Conservation (phyloP, 768 basidiomycete species). For the Multifurca ochricompacta region DNA sequence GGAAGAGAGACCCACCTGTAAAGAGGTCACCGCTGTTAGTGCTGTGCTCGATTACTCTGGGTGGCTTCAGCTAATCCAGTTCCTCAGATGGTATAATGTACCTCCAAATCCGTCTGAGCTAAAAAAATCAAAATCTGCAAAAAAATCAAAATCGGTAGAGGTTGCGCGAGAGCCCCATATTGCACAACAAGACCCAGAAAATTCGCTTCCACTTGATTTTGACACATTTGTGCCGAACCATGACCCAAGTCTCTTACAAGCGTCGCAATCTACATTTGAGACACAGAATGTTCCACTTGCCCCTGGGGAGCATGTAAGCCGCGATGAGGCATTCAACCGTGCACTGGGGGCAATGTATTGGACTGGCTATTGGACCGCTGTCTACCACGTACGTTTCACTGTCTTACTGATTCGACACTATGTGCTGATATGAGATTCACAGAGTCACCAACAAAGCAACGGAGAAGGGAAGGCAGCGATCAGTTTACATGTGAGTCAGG, state of each 20-base stretch:
- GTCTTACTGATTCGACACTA: not conserved
- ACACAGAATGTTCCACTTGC: slow-evolving; percentile 20
- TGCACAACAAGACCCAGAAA: slow-evolving; percentile 26
- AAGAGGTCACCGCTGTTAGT: slow-evolving; percentile 70
- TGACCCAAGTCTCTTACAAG: slow-evolving; percentile 46
- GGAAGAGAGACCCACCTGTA: slow-evolving; percentile 64
- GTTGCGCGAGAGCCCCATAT: not conserved
- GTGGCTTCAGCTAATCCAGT: slow-evolving; percentile 6
- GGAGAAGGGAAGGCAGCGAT: slow-evolving; percentile 1
- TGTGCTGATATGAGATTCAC: not conserved
- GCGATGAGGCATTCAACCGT: slow-evolving; percentile 70
- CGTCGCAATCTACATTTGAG: slow-evolving; percentile 18
- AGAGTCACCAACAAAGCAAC: slow-evolving; percentile 6
- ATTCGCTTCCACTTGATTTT: slow-evolving; percentile 63
- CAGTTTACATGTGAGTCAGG: not conserved
- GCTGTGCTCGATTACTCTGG: slow-evolving; percentile 27
- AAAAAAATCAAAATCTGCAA: too few relatives aligned
- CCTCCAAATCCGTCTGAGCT: slow-evolving; percentile 31
- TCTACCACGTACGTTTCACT: slow-evolving; percentile 57
- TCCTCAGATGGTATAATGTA: slow-evolving; percentile 68
- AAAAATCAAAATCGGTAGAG: slow-evolving; percentile 10
- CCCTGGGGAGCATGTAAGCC: slow-evolving; percentile 38
- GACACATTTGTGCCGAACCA: slow-evolving; percentile 63
- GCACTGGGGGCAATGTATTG: slow-evolving; percentile 80
- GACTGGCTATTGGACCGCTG: slow-evolving; percentile 82